These are phyloP conservation scores for Achaetomiella virescens DNA, from an alignment of 495 filamentous ascomycete genomes.

Conservation along the genomic window DNA sequence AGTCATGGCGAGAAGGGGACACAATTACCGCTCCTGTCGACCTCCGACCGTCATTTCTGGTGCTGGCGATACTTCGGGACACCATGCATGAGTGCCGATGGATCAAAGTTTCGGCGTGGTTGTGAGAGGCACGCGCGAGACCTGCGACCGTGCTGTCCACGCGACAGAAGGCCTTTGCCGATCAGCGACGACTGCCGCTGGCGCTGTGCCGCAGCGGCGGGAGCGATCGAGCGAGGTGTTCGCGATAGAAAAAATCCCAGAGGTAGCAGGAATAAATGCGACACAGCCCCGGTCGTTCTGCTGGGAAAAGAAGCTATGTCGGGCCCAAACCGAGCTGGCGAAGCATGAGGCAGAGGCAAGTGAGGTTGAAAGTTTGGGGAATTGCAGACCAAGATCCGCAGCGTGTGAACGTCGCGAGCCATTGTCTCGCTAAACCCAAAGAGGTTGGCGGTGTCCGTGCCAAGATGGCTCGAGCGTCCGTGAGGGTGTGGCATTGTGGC, in stretches of 20 bases:
- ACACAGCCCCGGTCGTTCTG: background rate
- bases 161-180: constrained; percentile 23
- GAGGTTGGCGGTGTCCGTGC: constrained; percentile 16
- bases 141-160: constrained; percentile 23
- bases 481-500: background rate
- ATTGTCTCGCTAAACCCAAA: constrained; percentile 26
- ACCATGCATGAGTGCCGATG: constrained; percentile 38
- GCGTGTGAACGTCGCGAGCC: constrained; percentile 27
- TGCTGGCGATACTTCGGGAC: constrained; percentile 28
- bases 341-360: constrained; percentile 9
- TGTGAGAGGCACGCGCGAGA: constrained; percentile 24
- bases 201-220: constrained; percentile 10
- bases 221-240: background rate
- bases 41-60: constrained; percentile 52
- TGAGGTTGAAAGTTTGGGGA: constrained; percentile 26
- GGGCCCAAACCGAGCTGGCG: constrained; percentile 6
- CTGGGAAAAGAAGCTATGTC: constrained; percentile 7
- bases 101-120: constrained; percentile 9
- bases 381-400: constrained; percentile 1
- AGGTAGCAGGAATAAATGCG: background rate
- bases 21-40: constrained; percentile 42
- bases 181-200: constrained; percentile 8
- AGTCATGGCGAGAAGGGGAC: constrained; percentile 57
- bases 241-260: background rate
- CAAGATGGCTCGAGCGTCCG: constrained; percentile 15